Percentiles rank a stretch among this genome's conserved stretches.
phyloP scores from a whole-genome alignment of 2,329 filamentous ascomycete species.

The Coniella lustricola region DNA sequence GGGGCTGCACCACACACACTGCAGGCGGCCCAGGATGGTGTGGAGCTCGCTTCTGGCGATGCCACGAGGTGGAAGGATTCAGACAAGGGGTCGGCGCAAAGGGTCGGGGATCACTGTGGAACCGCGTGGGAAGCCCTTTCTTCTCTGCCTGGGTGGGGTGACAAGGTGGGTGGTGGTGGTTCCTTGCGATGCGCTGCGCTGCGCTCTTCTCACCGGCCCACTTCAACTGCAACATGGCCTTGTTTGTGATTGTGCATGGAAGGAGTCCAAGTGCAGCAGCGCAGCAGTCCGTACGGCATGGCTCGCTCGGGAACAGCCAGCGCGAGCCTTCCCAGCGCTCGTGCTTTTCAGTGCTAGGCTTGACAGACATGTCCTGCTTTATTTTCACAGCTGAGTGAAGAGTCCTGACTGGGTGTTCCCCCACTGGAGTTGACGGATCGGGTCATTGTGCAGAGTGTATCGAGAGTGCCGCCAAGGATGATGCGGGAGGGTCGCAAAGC shows the following conservation, averaged over 20 bases:
- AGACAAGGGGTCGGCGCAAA: constrained; percentile 6
- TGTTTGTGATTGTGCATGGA: too few species aligned
- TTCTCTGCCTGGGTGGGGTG: constrained; percentile 8
- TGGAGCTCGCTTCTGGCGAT: constrained; percentile 5
- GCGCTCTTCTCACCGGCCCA: too few species aligned
- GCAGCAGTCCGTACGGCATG: too few species aligned
- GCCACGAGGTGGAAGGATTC: constrained; percentile 16
- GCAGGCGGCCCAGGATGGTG: constrained; percentile 12
- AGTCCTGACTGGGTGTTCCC: background rate
- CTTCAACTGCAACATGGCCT: too few species aligned
- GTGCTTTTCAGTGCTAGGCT: too few species aligned
- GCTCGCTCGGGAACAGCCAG: too few species aligned
- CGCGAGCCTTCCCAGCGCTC: background rate
- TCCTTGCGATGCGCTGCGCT: too few species aligned
- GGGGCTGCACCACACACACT: constrained; percentile 7
- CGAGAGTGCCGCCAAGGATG: too few species aligned
- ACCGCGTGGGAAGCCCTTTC: constrained; percentile 11
- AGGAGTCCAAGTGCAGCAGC: too few species aligned
- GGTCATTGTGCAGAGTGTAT: too few species aligned
- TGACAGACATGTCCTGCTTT: background rate
- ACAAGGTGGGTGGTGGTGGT: constrained; percentile 2
- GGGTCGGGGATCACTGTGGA: constrained; percentile 5
- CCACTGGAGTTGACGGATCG: background rate
- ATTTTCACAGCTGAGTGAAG: background rate
- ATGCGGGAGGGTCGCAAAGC: too few species aligned